These are phyloP conservation scores for Cordyceps cicadae DNA, from an alignment of 2,329 filamentous ascomycete genomes.

Conservation along the genomic window DNA sequence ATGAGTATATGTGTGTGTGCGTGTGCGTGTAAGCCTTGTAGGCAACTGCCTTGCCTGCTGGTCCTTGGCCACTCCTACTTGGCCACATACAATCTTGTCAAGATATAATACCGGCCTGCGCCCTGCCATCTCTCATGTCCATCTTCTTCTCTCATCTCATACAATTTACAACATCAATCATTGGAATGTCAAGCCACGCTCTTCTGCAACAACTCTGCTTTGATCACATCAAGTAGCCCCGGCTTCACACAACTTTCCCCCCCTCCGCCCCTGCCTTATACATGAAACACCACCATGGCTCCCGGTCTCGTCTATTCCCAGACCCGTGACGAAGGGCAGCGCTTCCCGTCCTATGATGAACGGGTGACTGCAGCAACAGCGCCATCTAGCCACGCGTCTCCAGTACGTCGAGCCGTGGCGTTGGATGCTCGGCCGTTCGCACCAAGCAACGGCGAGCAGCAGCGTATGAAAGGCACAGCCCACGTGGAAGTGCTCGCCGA, in stretches of 20 bases:
- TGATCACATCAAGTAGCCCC: background rate
- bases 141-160: background rate
- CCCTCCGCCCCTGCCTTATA: background rate
- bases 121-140: background rate
- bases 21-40: too few relatives aligned
- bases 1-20: too few relatives aligned
- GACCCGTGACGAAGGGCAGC: background rate
- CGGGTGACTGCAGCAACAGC: background rate
- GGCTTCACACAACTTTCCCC: background rate
- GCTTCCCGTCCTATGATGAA: background rate
- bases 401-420: background rate
- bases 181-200: background rate
- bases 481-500: background rate
- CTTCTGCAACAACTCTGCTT: background rate
- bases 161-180: background rate
- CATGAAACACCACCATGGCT: background rate
- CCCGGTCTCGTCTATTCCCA: constrained; percentile 1
- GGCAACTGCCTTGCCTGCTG: background rate
- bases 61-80: background rate
- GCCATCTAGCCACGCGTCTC: background rate
- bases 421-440: background rate
- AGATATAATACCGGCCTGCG: background rate
- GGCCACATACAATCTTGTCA: background rate
- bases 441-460: background rate
- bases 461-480: background rate